phyloP scores from a whole-genome alignment of 345 rosid genomes.

The Punica granatum region DNA sequence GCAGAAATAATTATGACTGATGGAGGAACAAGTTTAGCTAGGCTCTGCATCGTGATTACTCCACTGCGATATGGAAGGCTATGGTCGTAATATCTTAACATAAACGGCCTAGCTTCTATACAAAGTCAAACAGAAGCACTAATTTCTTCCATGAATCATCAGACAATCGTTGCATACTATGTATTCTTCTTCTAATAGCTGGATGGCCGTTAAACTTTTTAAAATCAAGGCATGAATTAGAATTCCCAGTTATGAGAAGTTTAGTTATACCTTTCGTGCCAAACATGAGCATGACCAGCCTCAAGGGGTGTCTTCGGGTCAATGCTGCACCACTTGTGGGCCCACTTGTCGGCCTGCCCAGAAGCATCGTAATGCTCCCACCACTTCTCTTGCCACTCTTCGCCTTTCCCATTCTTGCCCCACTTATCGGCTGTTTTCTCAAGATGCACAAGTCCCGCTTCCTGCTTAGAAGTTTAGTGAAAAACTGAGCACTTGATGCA shows the following conservation, averaged over 20 bases:
- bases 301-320: conserved; percentile 73
- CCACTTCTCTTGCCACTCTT: conserved; percentile 96
- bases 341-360: conserved; percentile 88
- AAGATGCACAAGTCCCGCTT: conserved; percentile 58
- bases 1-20: not conserved
- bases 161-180: no score
- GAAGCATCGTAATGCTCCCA: conserved; percentile 86
- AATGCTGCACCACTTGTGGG: conserved; percentile 92
- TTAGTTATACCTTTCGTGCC: conserved; percentile 89
- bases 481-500: not conserved
- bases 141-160: no score
- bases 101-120: not conserved
- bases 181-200: no score
- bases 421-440: conserved; percentile 95
- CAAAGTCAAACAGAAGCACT: not conserved
- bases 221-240: not conserved
- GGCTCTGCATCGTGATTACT: not conserved
- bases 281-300: conserved; percentile 91
- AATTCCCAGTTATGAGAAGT: not conserved
- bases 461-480: conserved; percentile 30
- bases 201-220: not conserved
- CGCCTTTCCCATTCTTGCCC: conserved; percentile 86
- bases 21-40: not conserved
- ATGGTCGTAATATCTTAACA: not conserved
- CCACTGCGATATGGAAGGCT: not conserved